A percentile compares a stretch with the other conserved stretches of the same genome.
Evolutionary conservation across 257 asterid species (phyloP).

Genomic region (Cinchona pubescens): DNA sequence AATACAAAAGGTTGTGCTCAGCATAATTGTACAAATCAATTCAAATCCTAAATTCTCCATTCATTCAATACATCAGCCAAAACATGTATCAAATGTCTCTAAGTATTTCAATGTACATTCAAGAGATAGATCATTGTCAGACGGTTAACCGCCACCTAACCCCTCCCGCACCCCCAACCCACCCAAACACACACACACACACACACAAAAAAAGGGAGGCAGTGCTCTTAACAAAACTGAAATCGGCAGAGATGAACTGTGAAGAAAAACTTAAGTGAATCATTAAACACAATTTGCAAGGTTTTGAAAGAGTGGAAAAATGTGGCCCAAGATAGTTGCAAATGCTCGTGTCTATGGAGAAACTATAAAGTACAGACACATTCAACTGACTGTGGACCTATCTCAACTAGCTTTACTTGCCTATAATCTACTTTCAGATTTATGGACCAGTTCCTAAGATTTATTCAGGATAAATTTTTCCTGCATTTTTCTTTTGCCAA

Average conservation of each 20-base stretch:
- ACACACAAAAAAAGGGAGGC: neutral
- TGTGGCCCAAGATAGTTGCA: neutral
- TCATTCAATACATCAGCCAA: neutral
- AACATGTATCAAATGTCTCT: neutral
- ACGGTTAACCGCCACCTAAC: too few relatives aligned
- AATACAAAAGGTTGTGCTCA: neutral
- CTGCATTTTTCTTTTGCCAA: too few relatives aligned
- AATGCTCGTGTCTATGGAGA: neutral
- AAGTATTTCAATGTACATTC: neutral
- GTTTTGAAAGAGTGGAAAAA: neutral
- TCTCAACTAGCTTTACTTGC: too few relatives aligned
- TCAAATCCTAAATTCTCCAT: too few relatives aligned
- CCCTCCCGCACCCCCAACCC: too few relatives aligned
- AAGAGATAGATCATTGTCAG: too few relatives aligned
- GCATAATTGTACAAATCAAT: neutral
- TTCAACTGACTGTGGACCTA: neutral
- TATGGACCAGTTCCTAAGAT: too few relatives aligned
- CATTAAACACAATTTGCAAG: neutral
- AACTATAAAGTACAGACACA: neutral
- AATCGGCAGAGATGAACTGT: neutral
- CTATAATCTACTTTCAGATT: too few relatives aligned
- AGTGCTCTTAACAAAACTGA: neutral
- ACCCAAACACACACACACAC: neutral
- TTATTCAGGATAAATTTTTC: too few relatives aligned
- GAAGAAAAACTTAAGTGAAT: neutral